Conservation (phyloP, 1,284 basidiomycete species). For the Apiotrichum gamsii region DNA sequence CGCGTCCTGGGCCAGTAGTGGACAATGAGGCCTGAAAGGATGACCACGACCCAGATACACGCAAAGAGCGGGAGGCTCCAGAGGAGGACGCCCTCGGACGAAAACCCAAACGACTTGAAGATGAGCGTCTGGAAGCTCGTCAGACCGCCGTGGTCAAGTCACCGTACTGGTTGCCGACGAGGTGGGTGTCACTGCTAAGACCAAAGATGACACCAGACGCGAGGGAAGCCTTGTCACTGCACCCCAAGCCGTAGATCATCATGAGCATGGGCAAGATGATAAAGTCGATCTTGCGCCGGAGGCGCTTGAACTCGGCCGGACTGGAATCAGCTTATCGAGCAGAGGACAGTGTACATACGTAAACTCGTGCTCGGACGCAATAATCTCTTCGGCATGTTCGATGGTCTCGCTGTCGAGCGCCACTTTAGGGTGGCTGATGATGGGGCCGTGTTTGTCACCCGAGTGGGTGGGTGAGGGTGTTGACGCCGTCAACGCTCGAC, state of each 20-base stretch:
- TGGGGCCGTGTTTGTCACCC: too few relatives aligned
- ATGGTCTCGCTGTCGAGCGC: too few relatives aligned
- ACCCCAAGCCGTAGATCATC: constrained; percentile 11
- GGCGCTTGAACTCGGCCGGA: constrained; percentile 9
- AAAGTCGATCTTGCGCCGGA: constrained; percentile 14
- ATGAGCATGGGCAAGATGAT: constrained; percentile 9
- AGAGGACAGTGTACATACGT: constrained; percentile 4
- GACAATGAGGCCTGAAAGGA: constrained; percentile 13
- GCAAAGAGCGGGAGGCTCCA: too few relatives aligned
- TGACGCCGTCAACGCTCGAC: too few relatives aligned
- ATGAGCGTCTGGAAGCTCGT: too few relatives aligned
- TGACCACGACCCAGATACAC: too few relatives aligned
- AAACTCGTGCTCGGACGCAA: constrained; percentile 9
- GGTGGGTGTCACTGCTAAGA: constrained; percentile 14
- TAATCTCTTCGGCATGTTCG: constrained; percentile 7
- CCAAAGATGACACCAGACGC: constrained; percentile 22
- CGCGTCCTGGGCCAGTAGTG: constrained; percentile 15
- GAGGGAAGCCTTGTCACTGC: constrained; percentile 17
- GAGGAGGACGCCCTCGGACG: too few relatives aligned
- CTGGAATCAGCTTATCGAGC: constrained; percentile 1
- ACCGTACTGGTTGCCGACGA: constrained; percentile 18
- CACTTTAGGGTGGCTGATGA: too few relatives aligned
- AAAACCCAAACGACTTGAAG: too few relatives aligned
- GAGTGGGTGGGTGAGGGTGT: too few relatives aligned
- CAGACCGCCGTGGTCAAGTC: constrained; percentile 17